Evolutionary conservation across 306 rosid genomes (phyloP), one percentile per base, ranked within the genome.

Genomic region (Canavalia gladiata): DNA sequence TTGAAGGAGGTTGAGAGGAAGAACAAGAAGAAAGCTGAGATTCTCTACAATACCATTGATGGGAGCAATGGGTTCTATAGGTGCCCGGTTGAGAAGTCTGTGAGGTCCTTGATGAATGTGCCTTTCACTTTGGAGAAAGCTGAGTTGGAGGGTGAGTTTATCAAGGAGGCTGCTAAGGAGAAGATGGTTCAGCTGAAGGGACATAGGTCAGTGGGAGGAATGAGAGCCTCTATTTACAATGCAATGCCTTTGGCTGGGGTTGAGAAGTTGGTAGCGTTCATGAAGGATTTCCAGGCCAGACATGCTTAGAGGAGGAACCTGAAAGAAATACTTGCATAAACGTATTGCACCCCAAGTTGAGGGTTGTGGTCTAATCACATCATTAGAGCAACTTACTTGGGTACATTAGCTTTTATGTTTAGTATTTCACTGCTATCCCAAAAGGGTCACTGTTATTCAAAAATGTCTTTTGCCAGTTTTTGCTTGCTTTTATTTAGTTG

Each of bases 161-260:
- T 95, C 41, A 95, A 95, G 92, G 99, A 95, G 82, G 98, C 99
- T 35, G 90, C 97, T 0, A 87, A 89, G 85, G 94, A 95, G 81
- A 89, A 86, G 79, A 95, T 95, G 99, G 84, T 95, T 62, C 97
- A 95, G 88, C 99, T 95, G 11, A 95, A 95, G 89, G 98, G 99
- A 3, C 99, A 95, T 58, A 89, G 98, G 72, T 93, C 98, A 0
- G 98, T 95, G 63, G 99, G 99, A 57, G 99, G 99, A 0, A 93
- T 95, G 96, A 84, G 98, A 68, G 99, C 99, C 71, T 95, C 99
- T 0, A 95, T 95, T 41, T 95, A 95, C 81, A 95, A 95, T 81
- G 99, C 99, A 4, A 93, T 95, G 99, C 94, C 99, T 42, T 86
- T 93, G 87, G 93, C 99, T 83, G 99, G 99, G 9, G 97, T 93